Evolutionary conservation across 164 flowering plant species (phyloP), one percentile per base, ranked within the genome.

Genomic region (Umbellularia californica): DNA sequence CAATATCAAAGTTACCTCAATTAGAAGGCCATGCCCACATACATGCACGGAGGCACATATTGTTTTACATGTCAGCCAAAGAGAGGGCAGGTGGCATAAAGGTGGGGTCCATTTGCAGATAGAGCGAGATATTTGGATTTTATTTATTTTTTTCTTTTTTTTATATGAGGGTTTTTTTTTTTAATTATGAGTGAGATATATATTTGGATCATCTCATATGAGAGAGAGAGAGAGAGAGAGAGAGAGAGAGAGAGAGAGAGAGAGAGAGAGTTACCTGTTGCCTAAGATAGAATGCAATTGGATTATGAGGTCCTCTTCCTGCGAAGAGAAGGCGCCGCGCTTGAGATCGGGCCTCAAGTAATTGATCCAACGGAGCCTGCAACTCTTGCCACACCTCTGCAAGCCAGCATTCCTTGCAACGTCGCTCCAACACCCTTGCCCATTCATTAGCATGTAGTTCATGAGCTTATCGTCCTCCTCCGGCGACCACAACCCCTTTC

Each of bases 351-450:
- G 92, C 12, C 94, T 77, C 75, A 90, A 62, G 77, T 90, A 88
- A 71, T 88, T 88, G 69, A 90, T 90, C 94, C 94, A 90, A 19
- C 94, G 90, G 41, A 88, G 94, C 20, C 94, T 86, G 67, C 94
- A 90, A 70, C 94, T 90, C 80, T 90, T 90, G 9, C 94, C 94
- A 71, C 94, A 87, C 65, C 94, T 84, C 77, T 81, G 88, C 60
- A 90, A 76, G n/a, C 90, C 94, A 0, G 94, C 90, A 81, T 90
- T 88, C 70, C 87, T 64, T 4, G 94, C 94, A 65, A 90, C 88
- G 41, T 90, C 94, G 72, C 90, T 88, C 94, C 94, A 90, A 69
- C 94, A 88, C 0, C 92, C 94, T 66, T 90, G 92, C 22, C 94
- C 94, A 77, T 87, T 86, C 24, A 74, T 83, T 52, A 86, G 30